Percentiles rank a stretch among this genome's conserved stretches.
These are phyloP conservation scores for Peziza echinospora DNA, from an alignment of 495 filamentous ascomycete genomes.

Conservation along the genomic window DNA sequence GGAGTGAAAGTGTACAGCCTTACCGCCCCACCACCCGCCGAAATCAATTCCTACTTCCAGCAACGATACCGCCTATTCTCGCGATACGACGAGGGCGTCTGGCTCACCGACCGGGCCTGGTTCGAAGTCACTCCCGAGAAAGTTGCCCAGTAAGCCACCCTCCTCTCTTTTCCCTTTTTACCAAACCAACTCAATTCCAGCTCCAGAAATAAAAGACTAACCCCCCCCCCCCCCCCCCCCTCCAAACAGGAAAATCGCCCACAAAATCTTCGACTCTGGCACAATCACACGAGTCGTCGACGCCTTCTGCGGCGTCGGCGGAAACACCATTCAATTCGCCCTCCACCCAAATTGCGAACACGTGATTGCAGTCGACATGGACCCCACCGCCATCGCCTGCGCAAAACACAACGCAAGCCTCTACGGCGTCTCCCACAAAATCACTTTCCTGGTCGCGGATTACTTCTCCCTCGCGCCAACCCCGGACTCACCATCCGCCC, in stretches of 20 bases:
- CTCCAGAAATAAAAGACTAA: no score
- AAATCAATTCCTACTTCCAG: constrained; percentile 38
- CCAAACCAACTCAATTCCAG: not conserved
- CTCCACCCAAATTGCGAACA: constrained; percentile 49
- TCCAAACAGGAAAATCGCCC: constrained; percentile 66
- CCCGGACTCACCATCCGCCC: constrained; percentile 7
- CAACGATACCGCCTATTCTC: constrained; percentile 73
- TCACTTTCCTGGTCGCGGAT: constrained; percentile 68
- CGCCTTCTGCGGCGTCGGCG: constrained; percentile 75
- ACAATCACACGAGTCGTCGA: constrained; percentile 39
- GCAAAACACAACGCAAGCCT: constrained; percentile 80
- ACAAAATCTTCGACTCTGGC: constrained; percentile 35
- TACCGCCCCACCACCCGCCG: constrained; percentile 23
- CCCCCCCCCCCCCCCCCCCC: no score
- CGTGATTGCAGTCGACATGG: constrained; percentile 72
- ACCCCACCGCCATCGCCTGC: constrained; percentile 54
- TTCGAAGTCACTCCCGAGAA: constrained; percentile 89
- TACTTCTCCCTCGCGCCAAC: constrained; percentile 44
- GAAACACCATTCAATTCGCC: constrained; percentile 89
- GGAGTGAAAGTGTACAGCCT: constrained; percentile 2
- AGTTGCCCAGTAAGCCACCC: constrained; percentile 45
- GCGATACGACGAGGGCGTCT: constrained; percentile 61
- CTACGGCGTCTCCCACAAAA: constrained; percentile 59
- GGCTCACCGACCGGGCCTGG: constrained; percentile 82
- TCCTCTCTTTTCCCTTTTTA: not conserved